A percentile compares a stretch with the other conserved stretches of the same genome.
These are phyloP conservation scores for Azolla pinnata DNA, from an alignment of 75 land plant genomes.

Conservation along the genomic window DNA sequence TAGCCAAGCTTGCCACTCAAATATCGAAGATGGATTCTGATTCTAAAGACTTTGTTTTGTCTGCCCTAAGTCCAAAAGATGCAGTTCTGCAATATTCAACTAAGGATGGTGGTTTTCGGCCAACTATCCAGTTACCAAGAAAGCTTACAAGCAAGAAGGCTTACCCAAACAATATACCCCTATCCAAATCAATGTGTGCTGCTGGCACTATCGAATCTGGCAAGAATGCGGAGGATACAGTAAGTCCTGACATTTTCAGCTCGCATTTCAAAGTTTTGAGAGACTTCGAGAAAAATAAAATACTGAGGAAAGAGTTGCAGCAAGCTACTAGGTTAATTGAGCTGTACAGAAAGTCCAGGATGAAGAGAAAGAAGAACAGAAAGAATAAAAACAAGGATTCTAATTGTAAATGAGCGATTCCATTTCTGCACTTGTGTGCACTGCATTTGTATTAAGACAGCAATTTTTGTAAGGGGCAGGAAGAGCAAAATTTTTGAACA, in stretches of 20 bases:
- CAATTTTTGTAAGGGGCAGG: no score
- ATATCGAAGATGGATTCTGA: conserved; percentile 48
- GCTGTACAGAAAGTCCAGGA: conserved; percentile 44
- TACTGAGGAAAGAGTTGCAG: conserved; percentile 47
- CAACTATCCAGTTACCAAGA: conserved; percentile 15
- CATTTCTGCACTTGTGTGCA: no score
- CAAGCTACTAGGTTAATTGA: conserved; percentile 22
- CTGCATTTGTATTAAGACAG: no score
- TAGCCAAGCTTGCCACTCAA: conserved; percentile 57
- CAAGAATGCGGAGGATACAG: conserved; percentile 19
- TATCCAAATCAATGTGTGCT: conserved; percentile 2
- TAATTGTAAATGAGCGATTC: no score
- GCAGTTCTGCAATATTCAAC: conserved; percentile 52
- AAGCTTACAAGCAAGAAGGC: conserved; percentile 37
- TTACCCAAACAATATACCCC: conserved; percentile 10
- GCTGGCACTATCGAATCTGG: background rate
- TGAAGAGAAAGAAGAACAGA: no score
- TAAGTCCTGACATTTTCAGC: conserved; percentile 30
- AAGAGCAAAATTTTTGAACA: no score
- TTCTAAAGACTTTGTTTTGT: conserved; percentile 30
- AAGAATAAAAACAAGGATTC: no score
- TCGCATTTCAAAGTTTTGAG: conserved; percentile 51
- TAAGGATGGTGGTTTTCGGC: conserved; percentile 35
- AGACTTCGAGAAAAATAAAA: conserved; percentile 58
- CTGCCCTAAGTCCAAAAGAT: conserved; percentile 52